Conservation (phyloP, 1,284 basidiomycete genomes). For the Kwoniella shivajii region DNA sequence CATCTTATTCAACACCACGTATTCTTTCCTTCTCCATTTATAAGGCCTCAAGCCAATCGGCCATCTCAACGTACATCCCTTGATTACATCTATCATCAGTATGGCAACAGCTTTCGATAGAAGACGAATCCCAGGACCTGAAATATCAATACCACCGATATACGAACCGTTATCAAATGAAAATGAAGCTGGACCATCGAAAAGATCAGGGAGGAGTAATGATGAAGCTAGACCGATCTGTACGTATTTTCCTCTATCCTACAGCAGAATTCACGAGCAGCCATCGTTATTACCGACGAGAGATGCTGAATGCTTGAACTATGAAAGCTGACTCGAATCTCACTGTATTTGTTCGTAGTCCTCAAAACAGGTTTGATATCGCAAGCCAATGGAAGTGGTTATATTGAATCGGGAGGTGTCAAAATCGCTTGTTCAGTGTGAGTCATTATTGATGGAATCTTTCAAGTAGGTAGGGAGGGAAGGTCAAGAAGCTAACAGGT, state of each 20-base stretch:
- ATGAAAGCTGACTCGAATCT: neutral
- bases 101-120: constrained; percentile 65
- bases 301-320: neutral
- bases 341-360: constrained; percentile 61
- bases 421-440: constrained; percentile 96
- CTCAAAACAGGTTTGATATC: constrained; percentile 84
- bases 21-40: constrained; percentile 6
- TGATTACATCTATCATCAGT: neutral
- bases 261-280: neutral
- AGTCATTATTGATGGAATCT: no score
- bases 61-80: neutral
- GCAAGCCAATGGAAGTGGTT: constrained; percentile 93
- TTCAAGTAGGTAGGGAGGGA: no score
- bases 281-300: neutral
- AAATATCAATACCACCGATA: constrained; percentile 69
- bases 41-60: neutral
- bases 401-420: constrained; percentile 81
- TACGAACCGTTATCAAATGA: constrained; percentile 58
- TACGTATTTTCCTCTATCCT: constrained; percentile 9
- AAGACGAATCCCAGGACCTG: constrained; percentile 83
- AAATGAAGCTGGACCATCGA: constrained; percentile 46
- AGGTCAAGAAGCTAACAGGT: no score
- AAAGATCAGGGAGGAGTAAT: constrained; percentile 50
- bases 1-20: no score
- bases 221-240: constrained; percentile 67